Percentiles rank a stretch among this genome's conserved stretches.
These are phyloP conservation scores for Backusella sp. DNA, from an alignment of 192 early-diverging fungal species.

Conservation along the genomic window DNA sequence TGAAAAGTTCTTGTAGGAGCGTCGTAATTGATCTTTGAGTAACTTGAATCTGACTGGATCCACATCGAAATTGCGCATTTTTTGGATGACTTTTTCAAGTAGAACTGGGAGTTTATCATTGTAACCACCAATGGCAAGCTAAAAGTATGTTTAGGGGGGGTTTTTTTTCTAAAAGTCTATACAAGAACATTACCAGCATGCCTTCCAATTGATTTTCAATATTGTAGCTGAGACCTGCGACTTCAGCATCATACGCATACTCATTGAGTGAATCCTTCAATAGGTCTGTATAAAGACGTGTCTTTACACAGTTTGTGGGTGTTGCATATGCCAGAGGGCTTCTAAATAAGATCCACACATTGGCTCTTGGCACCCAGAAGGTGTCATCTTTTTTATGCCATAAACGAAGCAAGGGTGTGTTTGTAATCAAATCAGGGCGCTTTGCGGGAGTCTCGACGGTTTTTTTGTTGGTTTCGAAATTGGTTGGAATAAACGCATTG, in stretches of 20 bases:
- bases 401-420: conserved; percentile 61
- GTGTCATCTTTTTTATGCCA: conserved; percentile 97
- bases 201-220: conserved; percentile 71
- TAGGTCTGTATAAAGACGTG: conserved; percentile 70
- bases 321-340: conserved; percentile 78
- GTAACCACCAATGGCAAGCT: conserved; percentile 76
- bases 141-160: not conserved
- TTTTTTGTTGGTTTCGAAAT: conserved; percentile 65
- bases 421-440: conserved; percentile 55
- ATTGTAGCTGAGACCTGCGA: conserved; percentile 81
- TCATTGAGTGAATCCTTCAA: conserved; percentile 85
- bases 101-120: conserved; percentile 83
- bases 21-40: conserved; percentile 71
- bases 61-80: conserved; percentile 63
- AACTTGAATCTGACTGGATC: conserved; percentile 72
- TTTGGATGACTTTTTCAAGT: conserved; percentile 66
- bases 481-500: conserved; percentile 86
- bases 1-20: conserved; percentile 76
- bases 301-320: conserved; percentile 68
- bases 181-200: conserved; percentile 41
- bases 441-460: conserved; percentile 27
- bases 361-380: conserved; percentile 88
- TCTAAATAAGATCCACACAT: conserved; percentile 66
- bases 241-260: conserved; percentile 86
- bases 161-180: not conserved